Percentiles rank a stretch among this genome's conserved stretches.
Evolutionary conservation across 148 eudicot genomes (phyloP).

Genomic region (Rhododendron mucronatum): DNA sequence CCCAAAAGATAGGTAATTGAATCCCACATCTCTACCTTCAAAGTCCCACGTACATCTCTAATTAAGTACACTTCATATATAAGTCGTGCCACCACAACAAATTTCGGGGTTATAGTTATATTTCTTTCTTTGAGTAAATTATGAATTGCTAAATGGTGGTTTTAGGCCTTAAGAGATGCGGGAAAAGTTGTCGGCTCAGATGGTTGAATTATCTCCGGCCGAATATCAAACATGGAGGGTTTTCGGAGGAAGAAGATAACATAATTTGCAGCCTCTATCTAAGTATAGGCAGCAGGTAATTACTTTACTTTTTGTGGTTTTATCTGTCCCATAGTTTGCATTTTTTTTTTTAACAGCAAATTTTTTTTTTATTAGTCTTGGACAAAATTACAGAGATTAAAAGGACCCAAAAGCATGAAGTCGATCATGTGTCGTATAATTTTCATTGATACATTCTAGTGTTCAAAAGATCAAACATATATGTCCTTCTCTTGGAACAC

Average conservation of each 20-base stretch:
- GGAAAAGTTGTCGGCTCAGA: conserved; percentile 40
- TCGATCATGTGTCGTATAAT: too few species aligned
- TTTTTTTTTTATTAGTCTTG: too few species aligned
- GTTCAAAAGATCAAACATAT: not conserved
- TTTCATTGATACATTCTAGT: not conserved
- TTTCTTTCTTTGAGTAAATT: not conserved
- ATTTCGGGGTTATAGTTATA: too few species aligned
- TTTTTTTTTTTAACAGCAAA: too few species aligned
- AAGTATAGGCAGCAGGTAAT: conserved; percentile 53
- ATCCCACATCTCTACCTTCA: not conserved
- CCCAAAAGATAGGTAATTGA: conserved; percentile 32
- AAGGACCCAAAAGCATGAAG: not conserved
- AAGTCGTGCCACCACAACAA: not conserved
- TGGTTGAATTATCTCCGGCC: conserved; percentile 60
- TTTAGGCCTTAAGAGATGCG: conserved; percentile 74
- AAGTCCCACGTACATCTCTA: not conserved
- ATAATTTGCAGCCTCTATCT: conserved; percentile 49
- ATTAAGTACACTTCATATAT: not conserved
- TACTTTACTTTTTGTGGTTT: not conserved
- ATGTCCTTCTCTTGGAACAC: not conserved
- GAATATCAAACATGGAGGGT: conserved; percentile 50
- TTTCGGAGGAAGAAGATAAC: conserved; percentile 56
- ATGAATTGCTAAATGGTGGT: not conserved
- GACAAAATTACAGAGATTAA: too few species aligned
- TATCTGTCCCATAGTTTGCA: not conserved